phyloP scores from a whole-genome alignment of 139 green algal genomes.

The Micromonas pusilla region DNA sequence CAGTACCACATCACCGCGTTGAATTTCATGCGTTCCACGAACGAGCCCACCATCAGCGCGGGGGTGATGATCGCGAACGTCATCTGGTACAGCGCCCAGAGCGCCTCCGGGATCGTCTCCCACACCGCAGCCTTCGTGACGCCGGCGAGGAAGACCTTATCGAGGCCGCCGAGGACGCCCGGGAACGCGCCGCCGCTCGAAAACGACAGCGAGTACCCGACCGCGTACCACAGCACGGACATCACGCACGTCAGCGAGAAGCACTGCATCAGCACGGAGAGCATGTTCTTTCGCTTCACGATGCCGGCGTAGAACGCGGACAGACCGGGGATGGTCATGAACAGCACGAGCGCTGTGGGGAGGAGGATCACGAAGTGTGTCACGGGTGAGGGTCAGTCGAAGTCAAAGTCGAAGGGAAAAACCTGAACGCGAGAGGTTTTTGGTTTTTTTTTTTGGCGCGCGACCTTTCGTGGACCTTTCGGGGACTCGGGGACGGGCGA shows the following conservation, averaged over 20 bases:
- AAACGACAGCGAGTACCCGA: conserved; percentile 42
- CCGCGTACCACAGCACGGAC: conserved; percentile 36
- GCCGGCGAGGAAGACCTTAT: conserved; percentile 37
- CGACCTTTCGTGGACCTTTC: neutral
- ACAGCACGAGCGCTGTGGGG: conserved; percentile 37
- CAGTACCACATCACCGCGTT: conserved; percentile 32
- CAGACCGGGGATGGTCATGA: conserved; percentile 43
- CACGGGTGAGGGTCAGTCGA: neutral
- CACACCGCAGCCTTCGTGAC: conserved; percentile 22
- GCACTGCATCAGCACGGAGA: conserved; percentile 39
- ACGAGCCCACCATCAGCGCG: conserved; percentile 38
- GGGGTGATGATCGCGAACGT: conserved; percentile 46
- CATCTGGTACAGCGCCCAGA: conserved; percentile 44
- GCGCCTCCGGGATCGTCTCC: conserved; percentile 37
- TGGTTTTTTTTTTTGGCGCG: neutral
- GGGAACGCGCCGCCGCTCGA: conserved; percentile 17
- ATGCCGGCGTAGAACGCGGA: conserved; percentile 43
- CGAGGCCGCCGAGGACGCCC: conserved; percentile 35
- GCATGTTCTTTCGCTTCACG: conserved; percentile 34
- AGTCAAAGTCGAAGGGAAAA: neutral
- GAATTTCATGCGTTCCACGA: conserved; percentile 44
- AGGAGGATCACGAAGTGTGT: conserved; percentile 25
- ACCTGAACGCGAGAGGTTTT: neutral
- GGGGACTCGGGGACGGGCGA: neutral
- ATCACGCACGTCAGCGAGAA: conserved; percentile 31